Evolutionary conservation across 768 basidiomycete species (phyloP).

Genomic region (Boletus rufocinnamomeus): DNA sequence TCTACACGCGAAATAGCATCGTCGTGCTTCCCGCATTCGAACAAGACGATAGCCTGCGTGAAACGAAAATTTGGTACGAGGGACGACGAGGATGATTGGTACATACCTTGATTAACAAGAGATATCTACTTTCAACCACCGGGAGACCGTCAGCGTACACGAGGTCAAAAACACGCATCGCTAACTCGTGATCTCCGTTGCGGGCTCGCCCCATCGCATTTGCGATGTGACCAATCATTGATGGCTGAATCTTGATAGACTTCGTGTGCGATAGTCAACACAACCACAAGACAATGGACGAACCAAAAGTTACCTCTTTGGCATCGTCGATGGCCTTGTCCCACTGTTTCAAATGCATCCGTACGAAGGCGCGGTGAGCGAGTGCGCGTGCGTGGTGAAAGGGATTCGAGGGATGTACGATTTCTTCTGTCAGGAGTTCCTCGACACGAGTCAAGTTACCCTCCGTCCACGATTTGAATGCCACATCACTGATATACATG

Average conservation of each 20-base stretch:
- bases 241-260: constrained; percentile 2
- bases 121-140: background rate
- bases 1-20: background rate
- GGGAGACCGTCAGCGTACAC: background rate
- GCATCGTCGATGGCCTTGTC: background rate
- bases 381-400: background rate
- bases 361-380: constrained; percentile 5
- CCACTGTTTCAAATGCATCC: background rate
- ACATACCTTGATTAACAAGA: constrained; percentile 15
- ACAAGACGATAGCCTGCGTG: constrained; percentile 2
- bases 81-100: background rate
- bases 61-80: background rate
- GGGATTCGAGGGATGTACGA: background rate
- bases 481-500: background rate
- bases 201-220: background rate
- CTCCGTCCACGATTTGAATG: constrained; percentile 1
- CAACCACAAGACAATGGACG: background rate
- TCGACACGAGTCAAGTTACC: background rate
- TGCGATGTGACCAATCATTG: background rate
- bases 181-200: background rate
- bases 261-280: background rate
- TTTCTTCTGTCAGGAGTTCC: constrained; percentile 4
- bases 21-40: background rate
- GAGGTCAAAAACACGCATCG: constrained; percentile 6
- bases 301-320: background rate